A percentile compares a stretch with the other conserved stretches of the same genome.
phyloP scores from a whole-genome alignment of 805 yeast species.

The Candida schatavii region DNA sequence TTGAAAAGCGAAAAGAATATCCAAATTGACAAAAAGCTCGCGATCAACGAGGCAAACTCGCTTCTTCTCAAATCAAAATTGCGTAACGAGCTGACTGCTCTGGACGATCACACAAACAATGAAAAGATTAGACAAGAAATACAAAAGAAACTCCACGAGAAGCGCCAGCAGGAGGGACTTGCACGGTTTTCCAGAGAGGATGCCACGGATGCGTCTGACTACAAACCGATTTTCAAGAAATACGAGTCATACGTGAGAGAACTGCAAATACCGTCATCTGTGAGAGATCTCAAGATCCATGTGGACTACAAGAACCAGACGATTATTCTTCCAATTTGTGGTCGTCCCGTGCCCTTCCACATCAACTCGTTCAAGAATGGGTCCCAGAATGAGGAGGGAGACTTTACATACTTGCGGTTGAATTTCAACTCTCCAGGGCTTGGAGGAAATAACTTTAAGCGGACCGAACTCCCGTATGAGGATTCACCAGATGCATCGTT shows the following conservation, averaged over 20 bases:
- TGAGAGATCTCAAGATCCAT: slow-evolving; percentile 79
- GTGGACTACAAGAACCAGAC: slow-evolving; percentile 88
- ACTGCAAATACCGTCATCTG: slow-evolving; percentile 81
- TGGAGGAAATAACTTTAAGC: slow-evolving; percentile 64
- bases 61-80: slow-evolving; percentile 68
- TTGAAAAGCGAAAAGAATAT: slow-evolving; percentile 40
- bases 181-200: slow-evolving; percentile 78
- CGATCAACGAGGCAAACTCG: slow-evolving; percentile 42
- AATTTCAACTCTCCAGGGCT: slow-evolving; percentile 93
- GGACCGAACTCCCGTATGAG: slow-evolving; percentile 86
- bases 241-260: slow-evolving; percentile 95
- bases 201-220: slow-evolving; percentile 60
- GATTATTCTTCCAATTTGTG: slow-evolving; percentile 84
- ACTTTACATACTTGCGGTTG: slow-evolving; percentile 82
- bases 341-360: slow-evolving; percentile 97
- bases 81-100: slow-evolving; percentile 69
- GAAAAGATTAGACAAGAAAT: slow-evolving; percentile 79
- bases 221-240: slow-evolving; percentile 76
- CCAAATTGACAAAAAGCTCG: slow-evolving; percentile 27
- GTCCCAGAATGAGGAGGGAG: slow-evolving; percentile 94
- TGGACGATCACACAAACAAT: slow-evolving; percentile 62
- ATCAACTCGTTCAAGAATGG: slow-evolving; percentile 93
- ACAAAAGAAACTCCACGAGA: slow-evolving; percentile 80
- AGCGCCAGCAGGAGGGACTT: slow-evolving; percentile 82
- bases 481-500: slow-evolving; percentile 84